Conservation (phyloP, 1,284 basidiomycete genomes). For the Boletellus deceptivus region DNA sequence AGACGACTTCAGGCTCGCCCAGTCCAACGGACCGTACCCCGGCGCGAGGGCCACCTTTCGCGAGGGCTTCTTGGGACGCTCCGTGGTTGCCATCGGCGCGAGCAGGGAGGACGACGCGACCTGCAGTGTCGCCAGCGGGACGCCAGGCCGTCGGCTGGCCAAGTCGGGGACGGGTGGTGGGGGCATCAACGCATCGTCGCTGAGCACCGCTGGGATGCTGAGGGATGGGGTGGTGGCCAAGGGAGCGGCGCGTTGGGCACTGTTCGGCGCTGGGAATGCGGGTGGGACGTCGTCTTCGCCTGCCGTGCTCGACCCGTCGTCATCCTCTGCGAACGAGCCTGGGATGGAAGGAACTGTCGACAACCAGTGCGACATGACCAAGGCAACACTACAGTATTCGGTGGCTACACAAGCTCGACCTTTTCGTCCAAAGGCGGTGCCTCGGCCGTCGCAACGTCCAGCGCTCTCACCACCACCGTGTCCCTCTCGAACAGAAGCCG, state of each 20-base stretch:
- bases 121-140: constrained; percentile 31
- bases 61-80: constrained; percentile 52
- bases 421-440: too few relatives aligned
- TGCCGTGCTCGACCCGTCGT: constrained; percentile 54
- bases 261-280: constrained; percentile 78
- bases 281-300: constrained; percentile 73
- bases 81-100: constrained; percentile 57
- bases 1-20: constrained; percentile 85
- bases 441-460: constrained; percentile 33
- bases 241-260: constrained; percentile 67
- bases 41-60: constrained; percentile 87
- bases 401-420: too few relatives aligned
- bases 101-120: constrained; percentile 47
- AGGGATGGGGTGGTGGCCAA: constrained; percentile 8
- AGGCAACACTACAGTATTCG: too few relatives aligned
- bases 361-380: not conserved
- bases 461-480: constrained; percentile 35
- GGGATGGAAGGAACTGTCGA: constrained; percentile 5
- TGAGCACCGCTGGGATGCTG: constrained; percentile 44
- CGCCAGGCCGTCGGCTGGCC: constrained; percentile 44
- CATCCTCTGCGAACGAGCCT: constrained; percentile 38
- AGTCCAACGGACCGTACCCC: constrained; percentile 91
- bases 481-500: constrained; percentile 46
- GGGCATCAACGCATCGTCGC: constrained; percentile 64
- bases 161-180: constrained; percentile 60